These are phyloP conservation scores for Hygrocybe punicea DNA, from an alignment of 768 basidiomycete genomes.

Conservation along the genomic window DNA sequence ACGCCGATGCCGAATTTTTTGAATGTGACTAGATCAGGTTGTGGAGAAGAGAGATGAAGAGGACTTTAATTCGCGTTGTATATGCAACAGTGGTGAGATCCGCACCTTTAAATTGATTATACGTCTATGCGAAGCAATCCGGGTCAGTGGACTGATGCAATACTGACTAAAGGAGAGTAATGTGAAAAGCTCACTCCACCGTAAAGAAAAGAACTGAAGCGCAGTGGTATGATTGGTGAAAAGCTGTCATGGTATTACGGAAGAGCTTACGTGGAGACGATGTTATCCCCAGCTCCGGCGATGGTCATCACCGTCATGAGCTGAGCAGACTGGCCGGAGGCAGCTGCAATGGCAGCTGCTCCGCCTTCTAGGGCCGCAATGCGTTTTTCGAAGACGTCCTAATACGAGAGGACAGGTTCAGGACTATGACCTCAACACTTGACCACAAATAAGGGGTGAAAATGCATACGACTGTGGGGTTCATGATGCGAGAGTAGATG, in stretches of 20 bases:
- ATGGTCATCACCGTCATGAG: slow-evolving; percentile 65
- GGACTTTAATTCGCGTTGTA: background rate
- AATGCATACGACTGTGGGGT: slow-evolving; percentile 57
- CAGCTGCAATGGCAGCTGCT: slow-evolving; percentile 65
- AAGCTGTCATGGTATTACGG: background rate
- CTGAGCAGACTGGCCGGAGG: slow-evolving; percentile 76
- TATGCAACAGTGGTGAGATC: background rate
- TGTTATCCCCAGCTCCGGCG: slow-evolving; percentile 69
- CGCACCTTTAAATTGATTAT: slow-evolving; percentile 66
- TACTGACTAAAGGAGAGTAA: background rate
- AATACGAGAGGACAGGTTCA: background rate
- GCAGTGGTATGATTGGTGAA: background rate
- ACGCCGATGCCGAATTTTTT: slow-evolving; percentile 64
- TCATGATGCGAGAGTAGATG: slow-evolving; percentile 66
- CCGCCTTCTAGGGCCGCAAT: slow-evolving; percentile 82
- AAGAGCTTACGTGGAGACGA: slow-evolving; percentile 60
- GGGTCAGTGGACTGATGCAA: background rate
- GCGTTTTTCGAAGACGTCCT: slow-evolving; percentile 79
- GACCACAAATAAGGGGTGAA: slow-evolving; percentile 2
- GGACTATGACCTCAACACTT: background rate
- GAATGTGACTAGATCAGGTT: slow-evolving; percentile 47
- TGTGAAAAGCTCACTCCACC: slow-evolving; percentile 54
- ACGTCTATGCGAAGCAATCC: slow-evolving; percentile 42
- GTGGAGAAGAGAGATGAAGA: too few species aligned
- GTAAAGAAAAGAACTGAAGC: slow-evolving; percentile 55